Evolutionary conservation across 495 filamentous ascomycete genomes (phyloP).

Genomic region (Penicillium pulvis): DNA sequence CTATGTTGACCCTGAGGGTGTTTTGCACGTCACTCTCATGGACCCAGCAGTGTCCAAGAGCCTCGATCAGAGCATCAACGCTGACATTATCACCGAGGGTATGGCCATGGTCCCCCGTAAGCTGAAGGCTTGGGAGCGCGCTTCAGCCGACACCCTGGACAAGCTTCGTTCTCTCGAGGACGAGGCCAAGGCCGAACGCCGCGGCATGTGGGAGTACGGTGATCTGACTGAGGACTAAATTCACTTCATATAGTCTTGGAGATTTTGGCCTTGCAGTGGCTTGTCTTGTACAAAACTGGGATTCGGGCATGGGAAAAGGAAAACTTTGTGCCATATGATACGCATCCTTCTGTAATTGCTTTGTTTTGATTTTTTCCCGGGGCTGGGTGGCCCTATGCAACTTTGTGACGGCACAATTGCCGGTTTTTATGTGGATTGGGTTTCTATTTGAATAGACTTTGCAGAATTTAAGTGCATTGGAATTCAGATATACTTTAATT

Average conservation of each 20-base stretch:
- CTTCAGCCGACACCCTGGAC: slow-evolving; percentile 67
- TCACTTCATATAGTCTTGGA: slow-evolving; percentile 11
- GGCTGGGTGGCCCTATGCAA: background rate
- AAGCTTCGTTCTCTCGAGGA: slow-evolving; percentile 66
- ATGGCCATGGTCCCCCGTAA: slow-evolving; percentile 88
- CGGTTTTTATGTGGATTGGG: background rate
- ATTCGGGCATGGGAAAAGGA: background rate
- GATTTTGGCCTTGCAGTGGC: slow-evolving; percentile 15
- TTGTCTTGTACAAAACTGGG: slow-evolving; percentile 9
- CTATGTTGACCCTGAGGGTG: slow-evolving; percentile 71
- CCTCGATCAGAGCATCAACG: slow-evolving; percentile 78
- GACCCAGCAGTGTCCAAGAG: slow-evolving; percentile 65
- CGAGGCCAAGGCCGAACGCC: slow-evolving; percentile 72
- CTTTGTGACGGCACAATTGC: background rate
- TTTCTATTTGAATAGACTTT: background rate
- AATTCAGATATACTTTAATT: background rate
- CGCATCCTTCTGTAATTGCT: background rate
- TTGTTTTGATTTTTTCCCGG: background rate
- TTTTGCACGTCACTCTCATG: slow-evolving; percentile 81
- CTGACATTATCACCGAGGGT: slow-evolving; percentile 78
- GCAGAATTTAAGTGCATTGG: background rate
- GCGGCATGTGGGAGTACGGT: slow-evolving; percentile 98
- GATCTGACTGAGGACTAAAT: slow-evolving; percentile 84
- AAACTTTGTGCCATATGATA: background rate
- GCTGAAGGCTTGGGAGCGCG: slow-evolving; percentile 85